Evolutionary conservation across 345 rosid species (phyloP), one percentile per base, ranked within the genome.

Genomic region (Bretschneidera sinensis): DNA sequence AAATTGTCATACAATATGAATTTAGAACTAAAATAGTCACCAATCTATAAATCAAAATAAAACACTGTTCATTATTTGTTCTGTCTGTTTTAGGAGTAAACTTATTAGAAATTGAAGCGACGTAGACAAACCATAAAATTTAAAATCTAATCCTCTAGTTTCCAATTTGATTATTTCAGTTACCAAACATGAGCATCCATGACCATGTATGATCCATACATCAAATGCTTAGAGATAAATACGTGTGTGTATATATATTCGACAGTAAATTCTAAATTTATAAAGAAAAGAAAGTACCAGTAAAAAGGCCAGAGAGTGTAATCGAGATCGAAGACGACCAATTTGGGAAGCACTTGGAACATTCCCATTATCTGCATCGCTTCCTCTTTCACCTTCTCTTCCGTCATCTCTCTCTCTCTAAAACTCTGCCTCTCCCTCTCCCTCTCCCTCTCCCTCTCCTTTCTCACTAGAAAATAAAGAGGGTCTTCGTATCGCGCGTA

Each of bases 271-370:
- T n/a, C n/a, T n/a, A n/a, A n/a, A n/a, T 39, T 5, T 39, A 25
- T 10, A 64, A 45, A 24, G 15, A 45, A 50, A 24, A 54, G 9
- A 53, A 51, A 18, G 10, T 62, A 88, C 95, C 95, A 88, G 79
- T 85, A 88, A 63, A 88, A 88, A 63, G 91, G 95, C 89, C 95
- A 87, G 75, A 87, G 91, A 59, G 95, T 87, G 66, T 81, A 87
- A 74, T 87, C 95, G 60, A 87, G 91, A 75, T 83, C 95, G 71
- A 87, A 87, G 74, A 87, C 88, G 17, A 81, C 76, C 59, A 81
- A 61, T 71, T 66, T 76, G 28, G 86, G 86, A 31, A 81, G 69
- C 45, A 39, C 45, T 64, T 81, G 82, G 59, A 82, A 81, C 84
- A 74, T 79, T 66, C 84, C 87, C 0, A 83, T 76, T 8, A 81